Base-by-base conservation (phyloP, 352 stramenopile genomes). In the Globisporangium carolinianum region DNA sequence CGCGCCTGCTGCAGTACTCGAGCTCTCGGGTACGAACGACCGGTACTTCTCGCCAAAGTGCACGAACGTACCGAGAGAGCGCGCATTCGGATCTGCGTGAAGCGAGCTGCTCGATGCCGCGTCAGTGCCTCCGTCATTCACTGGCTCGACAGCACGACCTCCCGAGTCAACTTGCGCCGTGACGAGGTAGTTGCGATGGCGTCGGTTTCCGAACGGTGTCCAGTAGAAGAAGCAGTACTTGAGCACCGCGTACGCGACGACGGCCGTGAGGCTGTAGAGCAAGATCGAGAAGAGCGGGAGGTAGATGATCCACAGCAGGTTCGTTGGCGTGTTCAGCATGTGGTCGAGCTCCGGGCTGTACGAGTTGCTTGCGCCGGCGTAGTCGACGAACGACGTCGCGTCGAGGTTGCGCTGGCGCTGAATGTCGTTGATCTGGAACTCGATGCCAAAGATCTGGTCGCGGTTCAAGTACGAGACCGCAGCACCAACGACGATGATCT, bases 401-500 rank as follows among this genome's bases (percentile, higher is more conserved):
- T 71, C 69, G 14, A 60, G 45, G 12, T 46, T 12, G 1, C 55
- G 57, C 41, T 69, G 66, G 10, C 43, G 36, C 18, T 69, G 47
- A 8, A 51, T 32, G 24, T 43, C 9, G 8, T 52, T 38, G 39
- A 24, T 41, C 17, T 9, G 12, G 15, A 35, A 17, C 37, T 24
- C 46, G 55, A 15, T 53, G 3, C 42, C 57, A 24, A 47, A 55
- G 18, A 68, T 51, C 57, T 38, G 17, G 55, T 53, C 10, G 37
- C 57, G 46, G 54, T 50, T 37, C n/a, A 51, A 8, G 46, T 65
- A 60, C 15, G 43, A 35, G 3, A 60, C 53, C n/a, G 42, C 6
- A 12, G 53, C 47, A 35, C 35, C 48, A 36, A 79, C 52, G 10
- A 52, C 15, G 39, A 65, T 63, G 52, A 83, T 62, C 62, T 78